phyloP scores from a whole-genome alignment of 805 yeast genomes.

The Saccharomycopsis javanensis region DNA sequence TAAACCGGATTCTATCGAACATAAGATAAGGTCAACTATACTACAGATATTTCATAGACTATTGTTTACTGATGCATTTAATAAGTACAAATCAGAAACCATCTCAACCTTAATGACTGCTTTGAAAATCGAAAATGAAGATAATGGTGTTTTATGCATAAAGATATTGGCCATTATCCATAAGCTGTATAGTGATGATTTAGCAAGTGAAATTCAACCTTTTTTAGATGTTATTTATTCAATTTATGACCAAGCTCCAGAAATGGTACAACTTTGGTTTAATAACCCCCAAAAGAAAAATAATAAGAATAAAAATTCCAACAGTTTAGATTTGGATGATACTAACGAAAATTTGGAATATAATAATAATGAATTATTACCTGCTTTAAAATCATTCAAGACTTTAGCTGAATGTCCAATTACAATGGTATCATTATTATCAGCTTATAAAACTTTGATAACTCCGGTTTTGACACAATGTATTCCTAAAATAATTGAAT shows the following conservation, averaged over 20 bases:
- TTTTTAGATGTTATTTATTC: conserved; percentile 69
- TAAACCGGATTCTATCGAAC: conserved; percentile 53
- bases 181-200: conserved; percentile 63
- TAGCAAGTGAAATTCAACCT: conserved; percentile 63
- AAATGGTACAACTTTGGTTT: conserved; percentile 63
- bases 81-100: conserved; percentile 54
- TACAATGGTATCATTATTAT: conserved; percentile 84
- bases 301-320: background rate
- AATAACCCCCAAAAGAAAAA: conserved; percentile 23
- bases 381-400: conserved; percentile 76
- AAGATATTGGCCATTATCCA: conserved; percentile 78
- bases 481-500: conserved; percentile 69
- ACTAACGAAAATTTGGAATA: background rate
- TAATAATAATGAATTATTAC: conserved; percentile 34
- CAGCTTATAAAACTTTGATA: conserved; percentile 73
- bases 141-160: conserved; percentile 87
- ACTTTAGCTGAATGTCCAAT: conserved; percentile 95
- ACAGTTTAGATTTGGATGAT: conserved; percentile 8
- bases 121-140: conserved; percentile 79
- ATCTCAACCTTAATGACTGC: conserved; percentile 50
- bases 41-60: conserved; percentile 74
- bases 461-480: conserved; percentile 63
- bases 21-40: conserved; percentile 66
- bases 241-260: conserved; percentile 72
- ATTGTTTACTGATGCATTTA: conserved; percentile 73